Conservation (phyloP, 192 early-diverging fungal genomes). For the Mortierella antarctica region DNA sequence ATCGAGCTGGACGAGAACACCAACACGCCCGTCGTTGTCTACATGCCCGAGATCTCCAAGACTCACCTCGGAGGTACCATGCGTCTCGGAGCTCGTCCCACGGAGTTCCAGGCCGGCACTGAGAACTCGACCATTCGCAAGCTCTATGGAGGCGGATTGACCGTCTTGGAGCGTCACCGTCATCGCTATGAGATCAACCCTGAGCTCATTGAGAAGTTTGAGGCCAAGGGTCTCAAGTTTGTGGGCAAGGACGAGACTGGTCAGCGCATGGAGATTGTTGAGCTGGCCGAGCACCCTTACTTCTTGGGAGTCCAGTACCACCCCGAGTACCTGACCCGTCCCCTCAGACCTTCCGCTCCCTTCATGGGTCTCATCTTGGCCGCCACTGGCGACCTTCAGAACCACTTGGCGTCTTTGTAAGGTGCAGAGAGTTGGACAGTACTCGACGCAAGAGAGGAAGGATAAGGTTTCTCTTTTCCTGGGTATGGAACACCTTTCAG, state of each 20-base stretch:
- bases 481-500: neutral
- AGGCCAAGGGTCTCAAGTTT: slow-evolving; percentile 86
- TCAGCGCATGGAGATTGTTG: slow-evolving; percentile 98
- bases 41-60: slow-evolving; percentile 97
- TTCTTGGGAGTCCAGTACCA: slow-evolving; percentile 97
- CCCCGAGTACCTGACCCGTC: slow-evolving; percentile 97
- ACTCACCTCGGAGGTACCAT: slow-evolving; percentile 97
- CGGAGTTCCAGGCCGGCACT: slow-evolving; percentile 77
- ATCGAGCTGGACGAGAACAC: slow-evolving; percentile 86
- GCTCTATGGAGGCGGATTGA: slow-evolving; percentile 64
- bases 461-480: neutral
- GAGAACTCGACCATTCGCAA: slow-evolving; percentile 75
- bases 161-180: slow-evolving; percentile 88
- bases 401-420: slow-evolving; percentile 36
- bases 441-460: too few relatives aligned
- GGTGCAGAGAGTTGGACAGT: neutral
- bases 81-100: slow-evolving; percentile 89
- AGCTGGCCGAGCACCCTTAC: slow-evolving; percentile 87
- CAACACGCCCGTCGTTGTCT: slow-evolving; percentile 83
- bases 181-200: slow-evolving; percentile 99
- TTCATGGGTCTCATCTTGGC: slow-evolving; percentile 96
- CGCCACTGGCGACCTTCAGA: slow-evolving; percentile 66
- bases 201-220: slow-evolving; percentile 76
- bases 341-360: slow-evolving; percentile 88
- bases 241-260: slow-evolving; percentile 95